These are phyloP conservation scores for Hypoxylon sp. DNA, from an alignment of 2,329 filamentous ascomycete genomes.

Conservation along the genomic window DNA sequence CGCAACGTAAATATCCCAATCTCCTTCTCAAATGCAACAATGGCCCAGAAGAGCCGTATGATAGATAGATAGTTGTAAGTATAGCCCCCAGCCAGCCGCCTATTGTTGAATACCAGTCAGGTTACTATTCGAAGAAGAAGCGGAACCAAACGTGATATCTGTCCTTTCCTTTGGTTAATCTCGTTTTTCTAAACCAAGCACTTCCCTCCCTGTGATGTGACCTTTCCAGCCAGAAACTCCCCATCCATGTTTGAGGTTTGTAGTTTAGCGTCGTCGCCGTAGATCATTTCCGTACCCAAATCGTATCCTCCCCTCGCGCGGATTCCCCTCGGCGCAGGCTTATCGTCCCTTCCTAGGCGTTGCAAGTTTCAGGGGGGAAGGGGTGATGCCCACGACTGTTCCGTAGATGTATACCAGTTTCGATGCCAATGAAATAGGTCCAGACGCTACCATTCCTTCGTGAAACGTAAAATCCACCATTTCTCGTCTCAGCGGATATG, in stretches of 20 bases:
- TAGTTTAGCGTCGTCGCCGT: conserved; percentile 6
- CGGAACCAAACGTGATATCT: conserved; percentile 6
- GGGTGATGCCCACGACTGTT: background rate
- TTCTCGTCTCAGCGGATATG: conserved; percentile 20
- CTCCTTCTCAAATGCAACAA: conserved; percentile 28
- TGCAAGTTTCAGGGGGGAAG: background rate
- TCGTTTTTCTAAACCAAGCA: conserved; percentile 10
- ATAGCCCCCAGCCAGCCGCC: conserved; percentile 15
- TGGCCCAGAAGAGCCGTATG: conserved; percentile 6
- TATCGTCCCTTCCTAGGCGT: background rate
- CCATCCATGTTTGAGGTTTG: conserved; percentile 33
- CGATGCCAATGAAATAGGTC: conserved; percentile 11
- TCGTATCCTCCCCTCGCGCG: background rate
- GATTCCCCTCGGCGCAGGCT: background rate
- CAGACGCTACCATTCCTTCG: conserved; percentile 32
- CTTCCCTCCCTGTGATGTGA: conserved; percentile 10
- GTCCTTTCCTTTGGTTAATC: conserved; percentile 16
- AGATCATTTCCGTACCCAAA: background rate
- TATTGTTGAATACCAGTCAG: conserved; percentile 15
- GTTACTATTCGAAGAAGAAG: conserved; percentile 6
- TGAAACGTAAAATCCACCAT: conserved; percentile 26
- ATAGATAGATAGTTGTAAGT: conserved; percentile 5
- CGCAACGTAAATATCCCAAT: conserved; percentile 5
- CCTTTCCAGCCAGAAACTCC: conserved; percentile 29
- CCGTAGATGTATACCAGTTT: conserved; percentile 1